Evolutionary conservation across 2,329 filamentous ascomycete species (phyloP).

Genomic region (Thielaviopsis populi): DNA sequence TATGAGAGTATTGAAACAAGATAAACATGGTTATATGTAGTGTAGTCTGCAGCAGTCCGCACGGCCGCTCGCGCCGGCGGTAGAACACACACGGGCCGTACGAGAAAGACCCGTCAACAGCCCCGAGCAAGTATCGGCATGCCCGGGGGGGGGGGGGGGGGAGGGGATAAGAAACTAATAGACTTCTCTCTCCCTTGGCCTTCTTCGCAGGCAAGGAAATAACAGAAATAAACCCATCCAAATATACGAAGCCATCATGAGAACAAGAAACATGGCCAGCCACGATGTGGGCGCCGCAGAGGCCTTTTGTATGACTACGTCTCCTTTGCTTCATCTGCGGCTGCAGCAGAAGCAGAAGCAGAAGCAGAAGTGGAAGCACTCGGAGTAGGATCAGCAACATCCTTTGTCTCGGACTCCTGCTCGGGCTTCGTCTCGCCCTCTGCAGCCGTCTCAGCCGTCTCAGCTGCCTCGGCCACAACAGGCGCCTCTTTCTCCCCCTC

Average conservation of each 20-base stretch:
- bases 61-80: neutral
- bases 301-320: slow-evolving; percentile 7
- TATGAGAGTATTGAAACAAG: neutral
- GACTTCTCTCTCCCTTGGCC: too few species aligned
- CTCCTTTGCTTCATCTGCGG: slow-evolving; percentile 6
- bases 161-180: neutral
- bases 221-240: neutral
- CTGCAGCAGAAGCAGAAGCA: neutral
- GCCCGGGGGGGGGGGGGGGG: too few species aligned
- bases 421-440: slow-evolving; percentile 16
- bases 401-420: slow-evolving; percentile 18
- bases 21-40: neutral
- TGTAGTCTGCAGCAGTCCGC: neutral
- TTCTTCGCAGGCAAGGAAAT: neutral
- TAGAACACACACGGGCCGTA: neutral
- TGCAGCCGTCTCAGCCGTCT: neutral
- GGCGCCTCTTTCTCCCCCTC: too few species aligned
- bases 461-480: too few species aligned
- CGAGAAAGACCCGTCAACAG: neutral
- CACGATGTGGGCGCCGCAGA: too few species aligned
- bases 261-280: neutral
- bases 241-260: neutral
- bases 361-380: slow-evolving; percentile 15
- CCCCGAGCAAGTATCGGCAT: neutral
- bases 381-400: too few species aligned